phyloP scores from a whole-genome alignment of 768 basidiomycete species.

The Boletus rufocinnamomeus region DNA sequence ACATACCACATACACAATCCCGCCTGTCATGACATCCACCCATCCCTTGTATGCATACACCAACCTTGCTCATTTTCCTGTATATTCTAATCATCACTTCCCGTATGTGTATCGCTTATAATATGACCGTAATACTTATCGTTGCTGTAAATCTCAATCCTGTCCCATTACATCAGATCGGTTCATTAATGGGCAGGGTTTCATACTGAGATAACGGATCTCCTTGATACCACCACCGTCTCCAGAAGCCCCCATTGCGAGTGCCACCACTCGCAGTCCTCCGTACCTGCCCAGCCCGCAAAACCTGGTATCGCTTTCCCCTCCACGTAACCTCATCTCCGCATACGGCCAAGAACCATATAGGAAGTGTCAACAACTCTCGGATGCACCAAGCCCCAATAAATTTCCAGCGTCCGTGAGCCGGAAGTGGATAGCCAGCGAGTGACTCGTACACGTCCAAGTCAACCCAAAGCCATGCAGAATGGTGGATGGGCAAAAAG shows the following conservation, averaged over 20 bases:
- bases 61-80: conserved; percentile 31
- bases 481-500: conserved; percentile 60
- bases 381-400: conserved; percentile 75
- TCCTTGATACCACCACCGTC: conserved; percentile 24
- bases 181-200: conserved; percentile 15
- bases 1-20: conserved; percentile 24
- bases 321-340: conserved; percentile 89
- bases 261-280: conserved; percentile 25
- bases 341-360: conserved; percentile 80
- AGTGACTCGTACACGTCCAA: conserved; percentile 80
- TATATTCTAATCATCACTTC: conserved; percentile 37
- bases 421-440: conserved; percentile 60
- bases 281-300: conserved; percentile 70
- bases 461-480: conserved; percentile 76
- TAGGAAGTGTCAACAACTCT: conserved; percentile 84
- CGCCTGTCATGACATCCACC: conserved; percentile 27
- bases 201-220: conserved; percentile 20
- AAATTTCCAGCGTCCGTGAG: conserved; percentile 56
- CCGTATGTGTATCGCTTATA: conserved; percentile 37
- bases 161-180: conserved; percentile 24
- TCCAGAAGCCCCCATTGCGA: conserved; percentile 27
- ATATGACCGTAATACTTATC: conserved; percentile 33
- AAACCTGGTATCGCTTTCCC: conserved; percentile 73
- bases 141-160: conserved; percentile 30
- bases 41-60: conserved; percentile 35